Percentiles rank a stretch among this genome's conserved stretches.
These are phyloP conservation scores for Debaryomyces coudertii DNA, from an alignment of 1,139 yeast species.

Conservation along the genomic window DNA sequence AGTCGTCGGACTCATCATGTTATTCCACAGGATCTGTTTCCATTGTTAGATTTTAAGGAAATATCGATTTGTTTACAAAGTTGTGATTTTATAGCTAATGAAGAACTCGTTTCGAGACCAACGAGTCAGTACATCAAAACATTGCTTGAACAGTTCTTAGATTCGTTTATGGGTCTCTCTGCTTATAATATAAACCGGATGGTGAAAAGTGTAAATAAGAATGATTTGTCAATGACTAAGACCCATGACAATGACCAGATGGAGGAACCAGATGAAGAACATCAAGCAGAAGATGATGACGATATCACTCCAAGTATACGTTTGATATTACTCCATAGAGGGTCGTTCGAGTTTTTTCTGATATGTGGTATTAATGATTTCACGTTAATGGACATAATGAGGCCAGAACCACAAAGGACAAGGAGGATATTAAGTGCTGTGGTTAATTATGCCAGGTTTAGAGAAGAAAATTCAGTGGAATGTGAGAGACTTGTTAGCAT, in stretches of 20 bases:
- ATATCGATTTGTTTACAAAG: conserved; percentile 62
- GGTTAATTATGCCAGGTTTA: conserved; percentile 80
- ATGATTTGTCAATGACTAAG: conserved; percentile 12
- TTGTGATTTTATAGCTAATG: conserved; percentile 65
- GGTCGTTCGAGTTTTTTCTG: conserved; percentile 62
- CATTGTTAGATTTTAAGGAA: conserved; percentile 67
- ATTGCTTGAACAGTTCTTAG: conserved; percentile 72
- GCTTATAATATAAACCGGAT: conserved; percentile 43
- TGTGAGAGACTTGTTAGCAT: conserved; percentile 63
- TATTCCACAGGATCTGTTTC: conserved; percentile 51
- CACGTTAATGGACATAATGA: conserved; percentile 61
- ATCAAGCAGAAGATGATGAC: conserved; percentile 32
- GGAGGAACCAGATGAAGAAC: conserved; percentile 21
- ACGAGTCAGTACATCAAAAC: conserved; percentile 62
- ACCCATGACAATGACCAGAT: conserved; percentile 9
- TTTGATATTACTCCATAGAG: conserved; percentile 58
- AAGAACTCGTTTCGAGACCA: conserved; percentile 67
- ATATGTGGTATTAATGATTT: conserved; percentile 82
- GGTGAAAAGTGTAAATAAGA: conserved; percentile 16
- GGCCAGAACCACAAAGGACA: conserved; percentile 70
- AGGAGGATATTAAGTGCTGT: conserved; percentile 77
- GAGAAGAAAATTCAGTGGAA: conserved; percentile 75
- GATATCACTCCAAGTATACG: conserved; percentile 41
- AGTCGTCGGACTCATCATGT: conserved; percentile 21
- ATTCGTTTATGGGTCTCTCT: conserved; percentile 66